These are phyloP conservation scores for Ustilago nuda DNA, from an alignment of 1,284 basidiomycete genomes.

Conservation along the genomic window DNA sequence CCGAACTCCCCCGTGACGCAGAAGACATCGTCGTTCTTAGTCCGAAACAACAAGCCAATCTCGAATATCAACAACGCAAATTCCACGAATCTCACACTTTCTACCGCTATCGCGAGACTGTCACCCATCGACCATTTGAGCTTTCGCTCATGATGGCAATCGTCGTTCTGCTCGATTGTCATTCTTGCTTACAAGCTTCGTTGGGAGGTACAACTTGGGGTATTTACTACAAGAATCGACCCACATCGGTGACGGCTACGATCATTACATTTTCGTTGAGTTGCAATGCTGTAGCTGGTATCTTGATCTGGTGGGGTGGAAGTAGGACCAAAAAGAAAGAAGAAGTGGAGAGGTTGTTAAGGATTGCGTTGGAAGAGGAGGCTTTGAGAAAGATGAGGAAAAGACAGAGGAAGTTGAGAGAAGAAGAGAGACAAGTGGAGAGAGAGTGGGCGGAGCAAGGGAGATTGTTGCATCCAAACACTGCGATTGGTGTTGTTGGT, in stretches of 20 bases:
- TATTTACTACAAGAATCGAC: slow-evolving; percentile 71
- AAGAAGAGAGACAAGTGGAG: slow-evolving; percentile 7
- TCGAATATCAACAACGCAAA: slow-evolving; percentile 65
- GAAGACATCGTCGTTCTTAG: slow-evolving; percentile 64
- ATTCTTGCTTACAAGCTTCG: slow-evolving; percentile 73
- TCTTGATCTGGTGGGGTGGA: slow-evolving; percentile 83
- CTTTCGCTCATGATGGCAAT: slow-evolving; percentile 68
- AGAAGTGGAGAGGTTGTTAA: slow-evolving; percentile 79
- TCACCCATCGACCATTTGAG: slow-evolving; percentile 83
- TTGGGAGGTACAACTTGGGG: slow-evolving; percentile 81
- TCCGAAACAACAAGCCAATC: slow-evolving; percentile 61
- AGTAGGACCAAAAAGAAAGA: slow-evolving; percentile 81
- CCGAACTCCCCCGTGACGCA: slow-evolving; percentile 56
- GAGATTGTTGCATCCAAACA: neutral
- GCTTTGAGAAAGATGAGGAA: slow-evolving; percentile 54
- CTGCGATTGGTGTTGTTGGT: neutral
- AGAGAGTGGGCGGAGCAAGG: slow-evolving; percentile 7
- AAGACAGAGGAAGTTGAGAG: slow-evolving; percentile 11
- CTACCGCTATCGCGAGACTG: slow-evolving; percentile 87
- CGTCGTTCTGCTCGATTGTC: slow-evolving; percentile 61
- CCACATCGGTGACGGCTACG: slow-evolving; percentile 74
- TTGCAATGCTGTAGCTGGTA: slow-evolving; percentile 82
- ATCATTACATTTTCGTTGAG: slow-evolving; percentile 82
- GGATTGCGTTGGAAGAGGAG: slow-evolving; percentile 75
- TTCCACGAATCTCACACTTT: slow-evolving; percentile 72